These are phyloP conservation scores for Brassica nigra DNA, from an alignment of 345 rosid species.

Conservation along the genomic window DNA sequence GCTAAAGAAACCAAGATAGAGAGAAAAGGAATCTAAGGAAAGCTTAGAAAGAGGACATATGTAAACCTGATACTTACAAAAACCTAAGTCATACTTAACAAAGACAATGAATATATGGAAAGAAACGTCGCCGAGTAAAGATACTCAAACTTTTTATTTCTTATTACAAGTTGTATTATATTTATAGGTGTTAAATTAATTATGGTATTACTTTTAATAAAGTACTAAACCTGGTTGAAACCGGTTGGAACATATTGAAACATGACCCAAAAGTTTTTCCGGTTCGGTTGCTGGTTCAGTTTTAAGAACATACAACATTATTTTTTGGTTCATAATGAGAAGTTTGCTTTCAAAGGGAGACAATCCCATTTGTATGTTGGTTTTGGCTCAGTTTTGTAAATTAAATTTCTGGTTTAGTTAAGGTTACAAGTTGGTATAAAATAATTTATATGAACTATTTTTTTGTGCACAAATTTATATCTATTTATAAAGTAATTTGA, in stretches of 20 bases:
- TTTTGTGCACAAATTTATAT: no score
- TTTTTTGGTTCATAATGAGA: background rate
- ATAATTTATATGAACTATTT: background rate
- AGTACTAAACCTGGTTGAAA: no score
- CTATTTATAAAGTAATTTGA: no score
- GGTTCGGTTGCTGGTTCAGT: no score
- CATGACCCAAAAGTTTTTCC: no score
- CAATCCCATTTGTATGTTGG: background rate
- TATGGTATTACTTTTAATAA: no score
- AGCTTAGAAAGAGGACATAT: constrained; percentile 23
- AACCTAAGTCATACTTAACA: constrained; percentile 2
- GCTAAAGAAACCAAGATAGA: background rate
- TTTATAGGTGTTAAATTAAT: no score
- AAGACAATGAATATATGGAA: constrained; percentile 23
- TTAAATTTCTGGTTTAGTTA: background rate
- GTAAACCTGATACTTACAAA: constrained; percentile 38
- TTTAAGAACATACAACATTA: background rate
- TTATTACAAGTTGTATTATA: no score
- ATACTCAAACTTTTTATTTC: background rate
- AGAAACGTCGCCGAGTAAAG: constrained; percentile 4
- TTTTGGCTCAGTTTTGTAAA: background rate
- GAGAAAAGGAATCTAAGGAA: constrained; percentile 13
- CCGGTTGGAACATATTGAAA: no score
- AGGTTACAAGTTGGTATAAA: background rate
- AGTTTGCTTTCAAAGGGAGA: background rate